Base-by-base conservation (phyloP, 768 basidiomycete species). In the Boletus subcaerulescens region DNA sequence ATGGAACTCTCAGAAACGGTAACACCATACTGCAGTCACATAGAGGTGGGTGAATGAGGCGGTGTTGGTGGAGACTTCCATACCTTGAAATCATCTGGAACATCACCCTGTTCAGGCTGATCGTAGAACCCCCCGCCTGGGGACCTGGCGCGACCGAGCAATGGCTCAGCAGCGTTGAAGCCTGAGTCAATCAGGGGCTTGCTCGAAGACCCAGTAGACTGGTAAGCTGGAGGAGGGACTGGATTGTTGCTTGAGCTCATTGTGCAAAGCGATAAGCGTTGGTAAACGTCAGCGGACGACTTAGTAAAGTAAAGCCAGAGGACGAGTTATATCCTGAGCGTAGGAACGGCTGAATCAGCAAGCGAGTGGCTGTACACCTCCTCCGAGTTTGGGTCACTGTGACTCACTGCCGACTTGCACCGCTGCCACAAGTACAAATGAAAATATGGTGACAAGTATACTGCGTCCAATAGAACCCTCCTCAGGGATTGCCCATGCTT, bases 1-100 rank as follows among this genome's bases (percentile, higher is more conserved):
- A 77, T 71, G 12, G 87, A 80, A 56, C 87, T 87, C 56, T 92
- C 91, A 2, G 84, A 81, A 14, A 93, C 91, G 2, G 83, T 84
- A 2, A 87, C 84, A 2, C 91, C 91, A 65, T 93, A 93, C 90
- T 91, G 54, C 31, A 17, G 50, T 58, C 48, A 43, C 43, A 52
- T 9, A 18, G 14, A 31, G 24, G 46, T 60, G 45, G 65, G 54
- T 32, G 31, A n/a, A 20, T 24, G 14, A 15, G 39, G 48, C 33
- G 18, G 47, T 44, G 42, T 11, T 50, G 31, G 3, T 12, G 15
- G 14, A 33, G 31, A n/a, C 31, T 43, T 33, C 64, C 74, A 22
- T 56, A 91, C 91, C 82, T 95, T 93, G 83, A 97, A 97, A 71
- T 97, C 95, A 64, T 96, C 94, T 0, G 91, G 92, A 45, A 93